These are phyloP conservation scores for Telopea speciosissima DNA, from an alignment of 177 flowering plant species.

Conservation along the genomic window DNA sequence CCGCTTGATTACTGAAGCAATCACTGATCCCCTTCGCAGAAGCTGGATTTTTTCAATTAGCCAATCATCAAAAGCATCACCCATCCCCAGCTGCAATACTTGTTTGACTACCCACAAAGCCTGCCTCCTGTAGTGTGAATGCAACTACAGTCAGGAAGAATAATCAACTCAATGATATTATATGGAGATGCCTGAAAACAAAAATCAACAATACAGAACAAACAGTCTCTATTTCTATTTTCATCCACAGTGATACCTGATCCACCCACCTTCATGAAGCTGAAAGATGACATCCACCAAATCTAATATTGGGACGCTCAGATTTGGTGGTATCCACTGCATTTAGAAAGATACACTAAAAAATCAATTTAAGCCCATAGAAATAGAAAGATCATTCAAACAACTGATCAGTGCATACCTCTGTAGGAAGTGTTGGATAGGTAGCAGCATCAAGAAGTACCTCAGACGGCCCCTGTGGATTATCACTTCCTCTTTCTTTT, in stretches of 20 bases:
- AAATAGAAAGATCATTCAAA: not conserved
- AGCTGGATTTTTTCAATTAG: slow-evolving; percentile 83
- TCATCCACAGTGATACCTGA: slow-evolving; percentile 52
- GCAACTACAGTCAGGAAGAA: slow-evolving; percentile 14
- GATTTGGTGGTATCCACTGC: slow-evolving; percentile 97
- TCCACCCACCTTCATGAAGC: slow-evolving; percentile 98
- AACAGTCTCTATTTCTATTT: not conserved
- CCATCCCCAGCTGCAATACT: slow-evolving; percentile 95
- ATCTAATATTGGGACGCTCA: slow-evolving; percentile 78
- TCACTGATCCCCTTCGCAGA: slow-evolving; percentile 76
- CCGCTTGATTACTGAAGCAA: slow-evolving; percentile 76
- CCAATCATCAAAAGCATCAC: slow-evolving; percentile 99
- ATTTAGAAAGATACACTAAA: slow-evolving; percentile 13
- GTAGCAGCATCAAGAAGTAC: slow-evolving; percentile 37
- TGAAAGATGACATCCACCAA: slow-evolving; percentile 93
- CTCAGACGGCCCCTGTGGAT: slow-evolving; percentile 26
- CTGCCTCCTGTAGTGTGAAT: slow-evolving; percentile 53
- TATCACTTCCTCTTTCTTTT: slow-evolving; percentile 25
- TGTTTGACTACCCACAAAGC: slow-evolving; percentile 98
- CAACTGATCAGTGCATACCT: slow-evolving; percentile 37
- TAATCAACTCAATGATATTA: not conserved
- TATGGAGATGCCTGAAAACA: not conserved
- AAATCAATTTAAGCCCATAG: not conserved
- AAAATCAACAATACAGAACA: not conserved
- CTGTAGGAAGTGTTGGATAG: slow-evolving; percentile 70